Percentiles rank a stretch among this genome's conserved stretches.
Evolutionary conservation across 768 basidiomycete species (phyloP).

Genomic region (Phaeotremella skinneri): DNA sequence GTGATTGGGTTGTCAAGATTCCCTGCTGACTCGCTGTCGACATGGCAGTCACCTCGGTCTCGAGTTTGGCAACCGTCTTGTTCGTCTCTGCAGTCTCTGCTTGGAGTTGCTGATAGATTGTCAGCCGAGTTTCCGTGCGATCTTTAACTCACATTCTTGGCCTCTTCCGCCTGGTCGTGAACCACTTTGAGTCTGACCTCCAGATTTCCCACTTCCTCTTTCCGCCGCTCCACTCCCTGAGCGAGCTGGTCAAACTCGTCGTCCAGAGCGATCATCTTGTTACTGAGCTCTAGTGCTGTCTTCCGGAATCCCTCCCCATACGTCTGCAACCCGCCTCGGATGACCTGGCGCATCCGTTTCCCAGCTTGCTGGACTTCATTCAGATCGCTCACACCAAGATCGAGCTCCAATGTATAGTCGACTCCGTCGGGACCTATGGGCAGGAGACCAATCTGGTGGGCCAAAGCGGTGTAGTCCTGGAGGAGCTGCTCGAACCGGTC

Average conservation of each 20-base stretch:
- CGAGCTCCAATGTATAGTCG: slow-evolving; percentile 76
- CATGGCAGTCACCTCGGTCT: slow-evolving; percentile 44
- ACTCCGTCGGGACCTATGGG: slow-evolving; percentile 61
- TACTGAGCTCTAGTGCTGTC: slow-evolving; percentile 69
- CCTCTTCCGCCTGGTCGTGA: slow-evolving; percentile 43
- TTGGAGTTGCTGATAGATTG: slow-evolving; percentile 35
- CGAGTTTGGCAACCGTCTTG: slow-evolving; percentile 36
- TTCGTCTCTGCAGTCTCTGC: slow-evolving; percentile 42
- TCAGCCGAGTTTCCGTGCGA: too few relatives aligned
- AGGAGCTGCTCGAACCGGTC: slow-evolving; percentile 78
- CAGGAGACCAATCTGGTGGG: slow-evolving; percentile 72
- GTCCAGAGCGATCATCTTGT: slow-evolving; percentile 74
- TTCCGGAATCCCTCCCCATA: slow-evolving; percentile 70
- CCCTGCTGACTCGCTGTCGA: slow-evolving; percentile 45
- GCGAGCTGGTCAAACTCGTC: slow-evolving; percentile 76
- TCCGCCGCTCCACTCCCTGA: slow-evolving; percentile 74
- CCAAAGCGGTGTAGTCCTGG: slow-evolving; percentile 71
- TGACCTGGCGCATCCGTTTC: slow-evolving; percentile 65
- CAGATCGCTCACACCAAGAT: slow-evolving; percentile 70
- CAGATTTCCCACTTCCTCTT: slow-evolving; percentile 70
- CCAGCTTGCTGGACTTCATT: slow-evolving; percentile 64
- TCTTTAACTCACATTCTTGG: slow-evolving; percentile 40
- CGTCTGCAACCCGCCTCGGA: slow-evolving; percentile 72
- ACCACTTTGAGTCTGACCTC: slow-evolving; percentile 60
- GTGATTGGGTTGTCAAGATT: slow-evolving; percentile 40